Conservation (phyloP, 2,329 filamentous ascomycete species). For the Fusarium transvaalense region DNA sequence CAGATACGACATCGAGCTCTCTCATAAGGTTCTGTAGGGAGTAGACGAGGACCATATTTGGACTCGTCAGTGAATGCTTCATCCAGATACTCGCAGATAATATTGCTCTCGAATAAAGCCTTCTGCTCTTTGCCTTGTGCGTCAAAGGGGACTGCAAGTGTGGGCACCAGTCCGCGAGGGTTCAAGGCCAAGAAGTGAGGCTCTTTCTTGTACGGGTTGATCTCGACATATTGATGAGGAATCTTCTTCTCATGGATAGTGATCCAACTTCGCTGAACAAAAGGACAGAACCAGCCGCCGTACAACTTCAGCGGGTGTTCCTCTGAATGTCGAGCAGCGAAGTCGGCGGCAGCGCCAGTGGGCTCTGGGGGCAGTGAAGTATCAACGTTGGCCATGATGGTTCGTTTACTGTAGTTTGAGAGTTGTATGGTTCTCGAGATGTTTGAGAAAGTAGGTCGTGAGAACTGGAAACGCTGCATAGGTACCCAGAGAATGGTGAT, state of each 20-base stretch:
- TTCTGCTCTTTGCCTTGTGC: conserved; percentile 56
- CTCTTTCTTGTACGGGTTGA: conserved; percentile 83
- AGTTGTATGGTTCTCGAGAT: background rate
- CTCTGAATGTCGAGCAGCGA: conserved; percentile 60
- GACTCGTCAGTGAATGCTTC: conserved; percentile 70
- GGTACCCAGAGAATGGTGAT: background rate
- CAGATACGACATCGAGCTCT: conserved; percentile 76
- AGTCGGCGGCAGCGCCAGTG: conserved; percentile 62
- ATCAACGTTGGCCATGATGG: conserved; percentile 60
- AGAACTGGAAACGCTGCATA: conserved; percentile 2
- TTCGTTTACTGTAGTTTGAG: background rate
- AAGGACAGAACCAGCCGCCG: conserved; percentile 80
- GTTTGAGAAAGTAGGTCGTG: background rate
- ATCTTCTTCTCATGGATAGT: conserved; percentile 79
- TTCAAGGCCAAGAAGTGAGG: conserved; percentile 77
- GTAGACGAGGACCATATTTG: conserved; percentile 60
- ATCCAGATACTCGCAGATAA: conserved; percentile 82
- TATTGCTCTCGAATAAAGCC: conserved; percentile 78
- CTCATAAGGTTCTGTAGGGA: conserved; percentile 73
- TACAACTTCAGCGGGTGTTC: conserved; percentile 74
- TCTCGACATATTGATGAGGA: conserved; percentile 80
- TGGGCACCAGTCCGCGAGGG: conserved; percentile 80
- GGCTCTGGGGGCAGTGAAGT: conserved; percentile 61
- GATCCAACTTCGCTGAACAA: conserved; percentile 79
- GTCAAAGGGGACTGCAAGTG: conserved; percentile 64